Conservation (phyloP, 2,329 filamentous ascomycete species). For the Byssoonygena ceratinophila region DNA sequence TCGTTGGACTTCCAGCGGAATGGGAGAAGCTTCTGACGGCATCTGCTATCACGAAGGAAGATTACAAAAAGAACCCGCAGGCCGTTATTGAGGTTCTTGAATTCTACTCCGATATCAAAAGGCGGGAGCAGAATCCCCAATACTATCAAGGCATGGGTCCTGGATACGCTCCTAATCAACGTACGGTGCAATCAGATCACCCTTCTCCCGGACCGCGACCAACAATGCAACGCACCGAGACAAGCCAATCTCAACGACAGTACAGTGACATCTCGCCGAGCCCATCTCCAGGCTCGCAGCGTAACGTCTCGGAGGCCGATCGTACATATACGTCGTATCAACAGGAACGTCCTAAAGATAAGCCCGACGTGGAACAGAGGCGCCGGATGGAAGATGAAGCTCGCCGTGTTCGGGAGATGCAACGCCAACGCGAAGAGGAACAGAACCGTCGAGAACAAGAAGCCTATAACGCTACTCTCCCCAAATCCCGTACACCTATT, state of each 20-base stretch:
- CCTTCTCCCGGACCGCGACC: constrained; percentile 54
- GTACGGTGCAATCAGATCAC: constrained; percentile 43
- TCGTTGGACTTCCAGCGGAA: constrained; percentile 85
- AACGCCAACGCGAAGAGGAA: constrained; percentile 42
- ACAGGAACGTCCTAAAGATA: constrained; percentile 43
- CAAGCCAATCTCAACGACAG: constrained; percentile 30
- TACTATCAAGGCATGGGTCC: constrained; percentile 51
- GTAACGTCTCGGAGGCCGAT: constrained; percentile 51
- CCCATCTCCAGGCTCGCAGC: constrained; percentile 27
- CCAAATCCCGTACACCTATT: constrained; percentile 65
- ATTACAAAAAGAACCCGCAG: constrained; percentile 94
- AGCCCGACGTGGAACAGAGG: constrained; percentile 45
- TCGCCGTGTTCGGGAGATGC: constrained; percentile 35
- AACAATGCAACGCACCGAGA: constrained; percentile 37
- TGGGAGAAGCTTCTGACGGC: constrained; percentile 96
- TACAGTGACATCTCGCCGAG: constrained; percentile 24
- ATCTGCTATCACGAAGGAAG: constrained; percentile 94
- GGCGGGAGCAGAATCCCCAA: constrained; percentile 52
- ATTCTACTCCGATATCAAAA: constrained; percentile 59
- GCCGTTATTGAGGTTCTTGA: constrained; percentile 58
- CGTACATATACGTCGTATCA: constrained; percentile 36
- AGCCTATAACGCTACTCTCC: constrained; percentile 80
- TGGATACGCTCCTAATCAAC: constrained; percentile 46
- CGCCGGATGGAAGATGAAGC: constrained; percentile 44
- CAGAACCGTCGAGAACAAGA: constrained; percentile 65